A percentile compares a stretch with the other conserved stretches of the same genome.
These are phyloP conservation scores for Chrysochromulina tobinii DNA, from an alignment of 78 protist species.

Conservation along the genomic window DNA sequence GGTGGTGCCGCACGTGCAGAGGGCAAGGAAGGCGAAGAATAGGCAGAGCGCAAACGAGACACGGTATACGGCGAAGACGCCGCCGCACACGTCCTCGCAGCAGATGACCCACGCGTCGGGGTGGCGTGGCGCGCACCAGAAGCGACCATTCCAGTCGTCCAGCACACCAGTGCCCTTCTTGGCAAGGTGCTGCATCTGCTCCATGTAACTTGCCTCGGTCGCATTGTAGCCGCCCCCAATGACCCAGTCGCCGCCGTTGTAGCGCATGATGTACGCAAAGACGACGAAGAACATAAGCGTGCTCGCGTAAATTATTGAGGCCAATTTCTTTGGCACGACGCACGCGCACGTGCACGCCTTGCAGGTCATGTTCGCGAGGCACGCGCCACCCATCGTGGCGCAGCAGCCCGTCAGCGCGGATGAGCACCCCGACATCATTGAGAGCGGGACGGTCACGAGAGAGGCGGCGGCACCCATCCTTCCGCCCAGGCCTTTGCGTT, in stretches of 20 bases:
- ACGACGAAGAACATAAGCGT: neutral
- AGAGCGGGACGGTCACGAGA: neutral
- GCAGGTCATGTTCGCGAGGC: neutral
- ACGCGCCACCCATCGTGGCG: neutral
- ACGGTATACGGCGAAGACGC: constrained; percentile 4
- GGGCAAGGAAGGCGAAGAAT: neutral
- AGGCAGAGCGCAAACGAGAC: neutral
- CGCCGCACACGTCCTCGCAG: neutral
- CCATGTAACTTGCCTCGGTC: neutral
- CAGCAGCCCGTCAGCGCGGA: neutral
- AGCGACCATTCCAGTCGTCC: neutral
- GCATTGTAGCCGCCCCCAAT: neutral
- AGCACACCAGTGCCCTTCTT: neutral
- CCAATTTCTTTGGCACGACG: neutral
- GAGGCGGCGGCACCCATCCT: neutral
- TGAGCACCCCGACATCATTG: neutral
- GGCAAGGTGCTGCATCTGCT: neutral
- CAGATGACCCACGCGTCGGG: constrained; percentile 4
- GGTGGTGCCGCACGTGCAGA: neutral
- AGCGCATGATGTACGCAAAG: neutral
- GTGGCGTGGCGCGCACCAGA: neutral
- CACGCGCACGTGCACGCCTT: neutral
- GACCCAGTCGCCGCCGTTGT: neutral
- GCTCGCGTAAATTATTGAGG: neutral
- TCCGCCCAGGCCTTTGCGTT: too few species aligned